Evolutionary conservation across 768 basidiomycete genomes (phyloP).

Genomic region (Boletus rex-veris): DNA sequence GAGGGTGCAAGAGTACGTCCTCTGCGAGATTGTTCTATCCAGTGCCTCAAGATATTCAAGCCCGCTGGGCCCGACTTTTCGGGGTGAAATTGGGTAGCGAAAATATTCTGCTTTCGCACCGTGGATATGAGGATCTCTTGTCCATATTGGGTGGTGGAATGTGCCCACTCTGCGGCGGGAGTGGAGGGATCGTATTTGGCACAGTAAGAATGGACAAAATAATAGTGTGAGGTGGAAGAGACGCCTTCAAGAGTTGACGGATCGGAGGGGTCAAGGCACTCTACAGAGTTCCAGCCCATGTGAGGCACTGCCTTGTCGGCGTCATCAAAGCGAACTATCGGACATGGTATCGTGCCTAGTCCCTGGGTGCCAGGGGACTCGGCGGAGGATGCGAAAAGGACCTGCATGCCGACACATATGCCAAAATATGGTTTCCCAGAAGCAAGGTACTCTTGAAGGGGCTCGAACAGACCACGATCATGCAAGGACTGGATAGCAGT

Average conservation of each 20-base stretch:
- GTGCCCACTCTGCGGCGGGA: constrained; percentile 68
- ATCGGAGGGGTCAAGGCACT: constrained; percentile 46
- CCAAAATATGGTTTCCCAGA: constrained; percentile 94
- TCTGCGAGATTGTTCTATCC: constrained; percentile 62
- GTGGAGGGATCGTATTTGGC: constrained; percentile 67
- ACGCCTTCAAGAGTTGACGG: constrained; percentile 43
- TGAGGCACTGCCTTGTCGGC: constrained; percentile 88
- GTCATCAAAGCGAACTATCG: constrained; percentile 71
- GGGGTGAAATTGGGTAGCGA: constrained; percentile 95
- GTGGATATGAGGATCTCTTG: constrained; percentile 85
- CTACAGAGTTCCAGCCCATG: constrained; percentile 93
- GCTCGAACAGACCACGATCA: constrained; percentile 70
- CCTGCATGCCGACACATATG: constrained; percentile 98
- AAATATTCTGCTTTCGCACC: constrained; percentile 79
- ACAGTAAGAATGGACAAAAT: constrained; percentile 96
- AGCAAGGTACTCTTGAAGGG: constrained; percentile 74
- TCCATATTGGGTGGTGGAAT: constrained; percentile 93
- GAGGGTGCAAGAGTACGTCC: constrained; percentile 34
- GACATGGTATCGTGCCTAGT: constrained; percentile 79
- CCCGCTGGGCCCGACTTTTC: constrained; percentile 95
- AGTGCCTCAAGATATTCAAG: constrained; percentile 70
- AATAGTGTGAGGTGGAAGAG: constrained; percentile 67
- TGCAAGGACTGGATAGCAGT: constrained; percentile 78
- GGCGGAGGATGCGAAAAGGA: constrained; percentile 83
- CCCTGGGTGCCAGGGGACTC: constrained; percentile 71